Evolutionary conservation across 2,329 filamentous ascomycete species (phyloP).

Genomic region (Colletotrichum orbiculare): DNA sequence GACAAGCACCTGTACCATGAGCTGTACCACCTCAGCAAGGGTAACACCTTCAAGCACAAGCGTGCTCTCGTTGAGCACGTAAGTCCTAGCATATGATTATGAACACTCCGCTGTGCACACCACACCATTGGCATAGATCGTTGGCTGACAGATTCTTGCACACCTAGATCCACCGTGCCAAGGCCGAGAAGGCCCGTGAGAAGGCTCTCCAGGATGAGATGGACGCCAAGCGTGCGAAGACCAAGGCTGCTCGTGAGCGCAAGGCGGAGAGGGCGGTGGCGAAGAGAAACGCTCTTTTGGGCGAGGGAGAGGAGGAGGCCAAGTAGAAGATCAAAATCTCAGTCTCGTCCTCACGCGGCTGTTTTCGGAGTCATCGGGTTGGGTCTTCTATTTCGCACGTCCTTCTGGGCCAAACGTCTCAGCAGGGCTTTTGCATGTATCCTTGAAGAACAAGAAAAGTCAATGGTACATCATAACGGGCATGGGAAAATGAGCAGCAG

Average conservation of each 20-base stretch:
- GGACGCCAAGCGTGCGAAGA: slow-evolving; percentile 99
- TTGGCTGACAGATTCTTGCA: slow-evolving; percentile 7
- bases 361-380: slow-evolving; percentile 71
- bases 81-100: slow-evolving; percentile 61
- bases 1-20: slow-evolving; percentile 99
- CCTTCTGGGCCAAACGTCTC: slow-evolving; percentile 60
- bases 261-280: slow-evolving; percentile 90
- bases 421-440: slow-evolving; percentile 67
- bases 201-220: slow-evolving; percentile 98
- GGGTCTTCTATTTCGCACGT: slow-evolving; percentile 59
- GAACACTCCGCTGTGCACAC: slow-evolving; percentile 25
- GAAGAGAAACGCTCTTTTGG: slow-evolving; percentile 90
- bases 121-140: slow-evolving; percentile 22
- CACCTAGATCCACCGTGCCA: slow-evolving; percentile 97
- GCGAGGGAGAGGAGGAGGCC: slow-evolving; percentile 72
- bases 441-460: slow-evolving; percentile 64
- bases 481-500: slow-evolving; percentile 39
- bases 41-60: slow-evolving; percentile 99
- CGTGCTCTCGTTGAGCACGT: slow-evolving; percentile 99
- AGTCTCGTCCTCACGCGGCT: slow-evolving; percentile 62
- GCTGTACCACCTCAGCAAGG: slow-evolving; percentile 99
- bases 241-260: slow-evolving; percentile 99
- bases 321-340: slow-evolving; percentile 56
- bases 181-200: slow-evolving; percentile 99
- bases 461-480: slow-evolving; percentile 40